Conservation (phyloP, 257 asterid genomes). For the Primulina eburnea region DNA sequence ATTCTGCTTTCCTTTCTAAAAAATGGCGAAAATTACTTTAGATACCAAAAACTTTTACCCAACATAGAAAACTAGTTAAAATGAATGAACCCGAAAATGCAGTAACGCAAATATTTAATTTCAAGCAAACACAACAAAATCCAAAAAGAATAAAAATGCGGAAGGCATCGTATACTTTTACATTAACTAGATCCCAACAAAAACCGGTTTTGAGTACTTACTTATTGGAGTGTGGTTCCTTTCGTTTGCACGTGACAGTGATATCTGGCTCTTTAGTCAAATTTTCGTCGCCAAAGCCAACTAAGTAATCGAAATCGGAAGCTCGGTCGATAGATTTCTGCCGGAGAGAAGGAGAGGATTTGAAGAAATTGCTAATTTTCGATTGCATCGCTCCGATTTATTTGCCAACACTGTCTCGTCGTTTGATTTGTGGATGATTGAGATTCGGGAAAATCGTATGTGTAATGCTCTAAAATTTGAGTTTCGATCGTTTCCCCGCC, state of each 20-base stretch:
- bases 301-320: conserved; percentile 16
- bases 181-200: background rate
- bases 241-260: conserved; percentile 41
- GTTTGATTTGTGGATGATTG: background rate
- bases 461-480: background rate
- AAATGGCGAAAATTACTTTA: background rate
- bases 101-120: background rate
- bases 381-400: conserved; percentile 42
- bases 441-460: background rate
- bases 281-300: conserved; percentile 15
- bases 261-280: conserved; percentile 31
- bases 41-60: background rate
- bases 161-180: background rate
- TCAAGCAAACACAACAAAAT: background rate
- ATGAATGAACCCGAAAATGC: conserved; percentile 3
- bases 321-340: conserved; percentile 29
- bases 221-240: conserved; percentile 24
- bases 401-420: background rate
- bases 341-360: conserved; percentile 29
- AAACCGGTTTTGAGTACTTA: conserved; percentile 13
- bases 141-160: too few species aligned
- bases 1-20: background rate
- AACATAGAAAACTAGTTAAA: too few species aligned
- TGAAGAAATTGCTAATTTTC: conserved; percentile 60
- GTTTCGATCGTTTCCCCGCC: background rate